These are phyloP conservation scores for Zymoseptoria passerinii DNA, from an alignment of 2,329 filamentous ascomycete species.

Conservation along the genomic window DNA sequence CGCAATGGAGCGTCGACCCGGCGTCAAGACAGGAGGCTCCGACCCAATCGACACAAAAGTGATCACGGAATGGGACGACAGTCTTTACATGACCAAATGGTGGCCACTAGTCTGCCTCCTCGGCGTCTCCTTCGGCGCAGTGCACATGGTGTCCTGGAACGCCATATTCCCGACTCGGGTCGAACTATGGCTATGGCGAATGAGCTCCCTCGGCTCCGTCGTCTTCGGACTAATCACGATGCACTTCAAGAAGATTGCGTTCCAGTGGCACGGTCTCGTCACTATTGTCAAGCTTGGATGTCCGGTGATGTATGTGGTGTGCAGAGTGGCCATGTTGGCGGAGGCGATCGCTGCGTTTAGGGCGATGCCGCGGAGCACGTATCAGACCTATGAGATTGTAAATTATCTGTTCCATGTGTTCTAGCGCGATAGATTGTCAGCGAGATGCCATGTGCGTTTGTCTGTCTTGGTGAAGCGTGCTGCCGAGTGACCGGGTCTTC, in stretches of 20 bases:
- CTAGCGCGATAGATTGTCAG: background rate
- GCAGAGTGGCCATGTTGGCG: slow-evolving; percentile 6
- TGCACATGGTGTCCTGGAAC: slow-evolving; percentile 29
- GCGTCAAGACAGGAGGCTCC: background rate
- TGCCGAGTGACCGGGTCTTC: too few species aligned
- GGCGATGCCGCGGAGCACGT: slow-evolving; percentile 5
- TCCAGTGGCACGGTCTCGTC: slow-evolving; percentile 11
- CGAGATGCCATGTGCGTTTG: too few species aligned
- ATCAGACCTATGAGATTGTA: slow-evolving; percentile 6
- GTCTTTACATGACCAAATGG: slow-evolving; percentile 21
- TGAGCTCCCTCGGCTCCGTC: slow-evolving; percentile 23
- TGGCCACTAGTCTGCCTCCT: slow-evolving; percentile 16
- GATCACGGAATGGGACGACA: slow-evolving; percentile 20
- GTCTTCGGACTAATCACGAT: slow-evolving; percentile 21
- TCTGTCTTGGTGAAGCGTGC: too few species aligned
- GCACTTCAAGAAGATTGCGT: slow-evolving; percentile 13
- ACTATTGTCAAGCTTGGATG: slow-evolving; percentile 11
- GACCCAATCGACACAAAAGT: slow-evolving; percentile 11
- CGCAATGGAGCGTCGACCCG: background rate
- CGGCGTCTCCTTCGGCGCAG: slow-evolving; percentile 23
- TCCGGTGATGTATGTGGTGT: slow-evolving; percentile 6
- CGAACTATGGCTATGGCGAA: slow-evolving; percentile 28
- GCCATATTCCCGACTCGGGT: slow-evolving; percentile 24
- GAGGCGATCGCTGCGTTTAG: slow-evolving; percentile 9
- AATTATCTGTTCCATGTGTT: slow-evolving; percentile 6